These are phyloP conservation scores for Betula pendula DNA, from an alignment of 306 rosid genomes.

Conservation along the genomic window DNA sequence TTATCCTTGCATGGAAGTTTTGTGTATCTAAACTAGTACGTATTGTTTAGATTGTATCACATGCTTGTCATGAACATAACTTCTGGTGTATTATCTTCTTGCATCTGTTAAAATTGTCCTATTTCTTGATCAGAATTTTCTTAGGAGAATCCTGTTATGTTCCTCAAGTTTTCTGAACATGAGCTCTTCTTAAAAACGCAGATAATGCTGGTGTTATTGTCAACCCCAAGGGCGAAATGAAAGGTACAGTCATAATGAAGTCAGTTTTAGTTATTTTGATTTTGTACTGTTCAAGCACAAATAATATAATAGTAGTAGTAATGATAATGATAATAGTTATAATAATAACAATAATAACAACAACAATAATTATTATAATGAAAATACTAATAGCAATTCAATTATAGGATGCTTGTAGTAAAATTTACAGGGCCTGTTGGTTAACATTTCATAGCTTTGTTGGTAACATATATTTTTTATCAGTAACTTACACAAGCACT, in stretches of 20 bases:
- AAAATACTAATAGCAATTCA: too few species aligned
- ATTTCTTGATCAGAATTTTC: neutral
- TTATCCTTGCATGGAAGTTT: neutral
- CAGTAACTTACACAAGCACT: neutral
- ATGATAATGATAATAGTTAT: too few species aligned
- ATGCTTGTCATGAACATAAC: neutral
- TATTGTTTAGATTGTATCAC: neutral
- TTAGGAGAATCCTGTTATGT: neutral
- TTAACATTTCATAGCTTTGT: too few species aligned
- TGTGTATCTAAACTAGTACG: neutral
- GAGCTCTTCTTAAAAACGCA: conserved; percentile 25
- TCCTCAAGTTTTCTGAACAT: neutral
- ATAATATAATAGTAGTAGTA: too few species aligned
- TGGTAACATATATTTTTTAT: too few species aligned
- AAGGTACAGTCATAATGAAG: conserved; percentile 44
- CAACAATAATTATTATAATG: too few species aligned
- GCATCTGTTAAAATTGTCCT: neutral
- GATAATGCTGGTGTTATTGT: conserved; percentile 92
- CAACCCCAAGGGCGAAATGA: conserved; percentile 92
- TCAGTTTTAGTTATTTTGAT: neutral
- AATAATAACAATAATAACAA: too few species aligned
- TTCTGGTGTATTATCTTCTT: neutral
- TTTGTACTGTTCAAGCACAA: neutral
- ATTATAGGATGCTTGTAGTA: too few species aligned
- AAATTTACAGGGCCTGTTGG: too few species aligned